phyloP scores from a whole-genome alignment of 1,284 basidiomycete species.

The Phylloporus sp. region DNA sequence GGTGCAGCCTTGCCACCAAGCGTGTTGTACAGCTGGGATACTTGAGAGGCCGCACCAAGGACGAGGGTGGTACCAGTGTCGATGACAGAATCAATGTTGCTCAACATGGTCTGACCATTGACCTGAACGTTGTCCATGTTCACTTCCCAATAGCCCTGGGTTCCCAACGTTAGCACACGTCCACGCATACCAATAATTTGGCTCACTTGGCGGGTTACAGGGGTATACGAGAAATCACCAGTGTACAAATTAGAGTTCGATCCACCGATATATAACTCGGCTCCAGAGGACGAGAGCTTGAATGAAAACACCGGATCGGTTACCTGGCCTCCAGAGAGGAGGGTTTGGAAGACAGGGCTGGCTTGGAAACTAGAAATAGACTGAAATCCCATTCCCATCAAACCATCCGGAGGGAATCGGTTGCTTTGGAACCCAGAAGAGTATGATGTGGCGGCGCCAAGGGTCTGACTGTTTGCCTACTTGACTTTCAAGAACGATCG shows the following conservation, averaged over 20 bases:
- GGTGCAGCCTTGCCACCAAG: slow-evolving; percentile 14
- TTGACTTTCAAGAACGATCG: not conserved
- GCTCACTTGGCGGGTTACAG: slow-evolving; percentile 38
- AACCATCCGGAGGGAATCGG: slow-evolving; percentile 34
- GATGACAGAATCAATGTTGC: not conserved
- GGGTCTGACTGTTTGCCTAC: slow-evolving; percentile 32
- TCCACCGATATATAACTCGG: slow-evolving; percentile 47
- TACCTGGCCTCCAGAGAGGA: slow-evolving; percentile 29
- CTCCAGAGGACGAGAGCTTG: slow-evolving; percentile 33
- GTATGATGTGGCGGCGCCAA: slow-evolving; percentile 36
- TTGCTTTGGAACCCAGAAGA: slow-evolving; percentile 19
- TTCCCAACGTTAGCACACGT: not conserved
- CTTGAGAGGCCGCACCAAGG: slow-evolving; percentile 26
- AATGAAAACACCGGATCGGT: slow-evolving; percentile 41
- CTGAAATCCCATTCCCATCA: slow-evolving; percentile 39
- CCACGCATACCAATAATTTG: not conserved
- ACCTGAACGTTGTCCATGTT: slow-evolving; percentile 38
- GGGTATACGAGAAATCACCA: slow-evolving; percentile 19
- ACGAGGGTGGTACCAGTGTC: slow-evolving; percentile 29
- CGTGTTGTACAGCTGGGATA: slow-evolving; percentile 2
- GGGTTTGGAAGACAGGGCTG: slow-evolving; percentile 28
- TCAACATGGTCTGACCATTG: not conserved
- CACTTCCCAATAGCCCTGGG: slow-evolving; percentile 49
- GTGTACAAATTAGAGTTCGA: slow-evolving; percentile 16
- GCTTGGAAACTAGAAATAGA: slow-evolving; percentile 27